Evolutionary conservation across 352 stramenopile genomes (phyloP), one percentile per base, ranked within the genome.

Genomic region (Globisporangium parvum): DNA sequence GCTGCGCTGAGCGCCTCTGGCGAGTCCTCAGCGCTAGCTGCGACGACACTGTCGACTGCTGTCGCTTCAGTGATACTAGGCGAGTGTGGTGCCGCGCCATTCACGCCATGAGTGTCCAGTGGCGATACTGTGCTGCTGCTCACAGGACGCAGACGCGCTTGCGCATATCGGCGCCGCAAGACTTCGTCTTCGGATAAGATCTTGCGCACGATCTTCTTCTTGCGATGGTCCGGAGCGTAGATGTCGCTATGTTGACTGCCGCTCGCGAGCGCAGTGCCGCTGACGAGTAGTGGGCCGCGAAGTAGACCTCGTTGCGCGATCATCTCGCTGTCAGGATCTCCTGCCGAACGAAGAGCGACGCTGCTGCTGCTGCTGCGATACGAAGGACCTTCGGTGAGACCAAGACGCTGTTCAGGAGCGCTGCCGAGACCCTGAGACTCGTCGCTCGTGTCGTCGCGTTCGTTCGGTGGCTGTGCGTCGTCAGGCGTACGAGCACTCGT

Each of bases 121-220:
- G 15, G 2, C 2, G 2, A 11, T 35, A 11, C 40, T 28, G 0
- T 66, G 41, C 1, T 45, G 37, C 24, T 51, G 46, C 11, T 47
- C 23, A 5, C n/a, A 41, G 39, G n/a, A 12, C 15, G 37, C 20
- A 9, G 41, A 6, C 39, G 37, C 15, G 28, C 21, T 14, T 42
- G 37, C 31, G 46, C n/a, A 35, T 51, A 51, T 6, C 46, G 41
- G 24, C 64, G 60, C 8, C 51, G 56, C 23, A 58, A 21, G 5
- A 63, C 61, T 33, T 80, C 67, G 28, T 75, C 53, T 37, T 80
- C 67, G 1, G 68, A 71, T 2, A 80, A 28, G 31, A 77, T 58
- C 48, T 70, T 75, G 15, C 63, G 61, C 12, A 79, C 67, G 20
- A 75, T 67, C 35, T 47, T 80, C 47, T 80, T 79, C 20, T 47